These are phyloP conservation scores for Salvia miltiorrhiza DNA, from an alignment of 257 asterid genomes.

Conservation along the genomic window DNA sequence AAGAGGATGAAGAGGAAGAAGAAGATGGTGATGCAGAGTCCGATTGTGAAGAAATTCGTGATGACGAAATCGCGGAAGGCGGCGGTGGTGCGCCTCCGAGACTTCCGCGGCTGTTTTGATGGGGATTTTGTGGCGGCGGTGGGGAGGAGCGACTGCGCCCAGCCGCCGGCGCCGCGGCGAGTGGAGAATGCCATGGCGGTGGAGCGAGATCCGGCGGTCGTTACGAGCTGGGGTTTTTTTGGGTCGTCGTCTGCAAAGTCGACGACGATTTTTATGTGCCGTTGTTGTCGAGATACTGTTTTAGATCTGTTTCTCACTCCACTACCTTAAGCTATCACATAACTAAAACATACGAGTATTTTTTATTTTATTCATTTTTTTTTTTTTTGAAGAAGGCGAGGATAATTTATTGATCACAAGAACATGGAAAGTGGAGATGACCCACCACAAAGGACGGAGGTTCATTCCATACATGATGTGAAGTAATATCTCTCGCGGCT, in stretches of 20 bases:
- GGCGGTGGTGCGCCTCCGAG: conserved; percentile 59
- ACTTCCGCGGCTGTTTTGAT: conserved; percentile 58
- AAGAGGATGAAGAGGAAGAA: conserved; percentile 58
- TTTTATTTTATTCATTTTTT: too few relatives aligned
- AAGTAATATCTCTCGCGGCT: too few relatives aligned
- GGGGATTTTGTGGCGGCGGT: conserved; percentile 42
- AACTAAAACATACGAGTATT: too few relatives aligned
- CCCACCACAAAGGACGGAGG: too few relatives aligned
- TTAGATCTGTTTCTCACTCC: neutral
- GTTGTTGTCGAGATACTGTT: conserved; percentile 1
- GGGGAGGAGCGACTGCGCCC: conserved; percentile 77
- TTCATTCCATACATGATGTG: too few relatives aligned
- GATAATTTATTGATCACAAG: too few relatives aligned
- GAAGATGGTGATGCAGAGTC: conserved; percentile 56
- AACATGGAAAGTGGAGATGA: too few relatives aligned
- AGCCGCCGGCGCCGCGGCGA: conserved; percentile 82
- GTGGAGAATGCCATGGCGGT: conserved; percentile 74
- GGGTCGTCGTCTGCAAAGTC: conserved; percentile 14
- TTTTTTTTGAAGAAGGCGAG: too few relatives aligned
- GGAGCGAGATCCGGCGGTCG: conserved; percentile 28
- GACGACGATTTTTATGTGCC: neutral
- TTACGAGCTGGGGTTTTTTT: neutral
- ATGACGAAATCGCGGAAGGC: conserved; percentile 60
- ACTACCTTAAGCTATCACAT: neutral
- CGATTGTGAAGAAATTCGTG: conserved; percentile 77